These are phyloP conservation scores for Pharus latifolius DNA, from an alignment of 176 grass and related monocot species.

Conservation along the genomic window DNA sequence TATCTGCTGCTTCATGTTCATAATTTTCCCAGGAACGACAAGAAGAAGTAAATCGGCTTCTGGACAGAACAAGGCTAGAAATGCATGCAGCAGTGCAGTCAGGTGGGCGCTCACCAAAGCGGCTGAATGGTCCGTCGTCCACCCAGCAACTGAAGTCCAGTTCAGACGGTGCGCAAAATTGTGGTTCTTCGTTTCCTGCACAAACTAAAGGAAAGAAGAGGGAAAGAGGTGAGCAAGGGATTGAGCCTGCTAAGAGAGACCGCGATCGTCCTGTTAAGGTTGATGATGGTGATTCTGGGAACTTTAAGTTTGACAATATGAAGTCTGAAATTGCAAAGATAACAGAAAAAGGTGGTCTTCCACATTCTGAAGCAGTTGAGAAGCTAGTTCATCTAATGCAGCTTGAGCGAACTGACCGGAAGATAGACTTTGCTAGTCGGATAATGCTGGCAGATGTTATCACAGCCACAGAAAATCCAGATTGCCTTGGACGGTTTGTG, in stretches of 20 bases:
- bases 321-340: conserved; percentile 60
- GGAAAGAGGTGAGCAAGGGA: conserved; percentile 54
- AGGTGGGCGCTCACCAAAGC: conserved; percentile 67
- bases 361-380: conserved; percentile 61
- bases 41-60: conserved; percentile 72
- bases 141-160: conserved; percentile 53
- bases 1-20: conserved; percentile 16
- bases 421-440: conserved; percentile 52
- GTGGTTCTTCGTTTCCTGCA: conserved; percentile 28
- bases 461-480: conserved; percentile 52
- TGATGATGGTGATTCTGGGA: conserved; percentile 39
- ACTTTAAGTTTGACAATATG: conserved; percentile 38
- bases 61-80: conserved; percentile 68
- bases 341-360: conserved; percentile 62
- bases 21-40: conserved; percentile 65
- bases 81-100: conserved; percentile 88
- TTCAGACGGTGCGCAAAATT: conserved; percentile 56
- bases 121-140: conserved; percentile 39
- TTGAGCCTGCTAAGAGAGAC: conserved; percentile 48
- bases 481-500: conserved; percentile 69
- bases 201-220: conserved; percentile 82
- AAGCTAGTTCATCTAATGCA: conserved; percentile 72
- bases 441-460: conserved; percentile 71
- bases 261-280: conserved; percentile 43
- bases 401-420: conserved; percentile 60